Conservation (phyloP, 371 early-diverging fungal genomes). For the Sporodiniella umbellata region DNA sequence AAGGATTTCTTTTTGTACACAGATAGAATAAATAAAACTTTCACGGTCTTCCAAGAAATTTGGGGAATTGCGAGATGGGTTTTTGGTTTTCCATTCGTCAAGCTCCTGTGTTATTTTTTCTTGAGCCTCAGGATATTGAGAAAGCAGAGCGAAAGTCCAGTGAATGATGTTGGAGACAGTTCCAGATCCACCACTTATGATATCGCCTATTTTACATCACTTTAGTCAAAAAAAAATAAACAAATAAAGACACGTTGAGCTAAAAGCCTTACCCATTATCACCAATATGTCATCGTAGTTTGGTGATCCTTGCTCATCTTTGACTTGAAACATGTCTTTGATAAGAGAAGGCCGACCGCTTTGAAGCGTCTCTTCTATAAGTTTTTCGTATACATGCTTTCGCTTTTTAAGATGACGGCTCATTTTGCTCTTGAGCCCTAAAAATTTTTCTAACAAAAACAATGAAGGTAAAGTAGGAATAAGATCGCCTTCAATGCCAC, state of each 20-base stretch:
- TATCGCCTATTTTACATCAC: slow-evolving; percentile 6
- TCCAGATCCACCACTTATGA: slow-evolving; percentile 22
- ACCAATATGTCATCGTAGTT: slow-evolving; percentile 22
- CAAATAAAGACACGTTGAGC: too few relatives aligned
- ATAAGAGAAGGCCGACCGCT: slow-evolving; percentile 13
- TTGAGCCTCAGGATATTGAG: slow-evolving; percentile 23
- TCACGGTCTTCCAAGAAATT: slow-evolving; percentile 19
- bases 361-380: slow-evolving; percentile 1
- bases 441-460: background rate
- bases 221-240: too few relatives aligned
- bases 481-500: slow-evolving; percentile 6
- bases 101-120: slow-evolving; percentile 9
- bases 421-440: slow-evolving; percentile 1
- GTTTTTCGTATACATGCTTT: background rate
- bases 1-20: slow-evolving; percentile 23
- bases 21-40: slow-evolving; percentile 11
- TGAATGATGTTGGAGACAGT: slow-evolving; percentile 12
- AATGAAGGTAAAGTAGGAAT: slow-evolving; percentile 17
- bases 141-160: slow-evolving; percentile 17
- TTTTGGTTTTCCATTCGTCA: slow-evolving; percentile 7
- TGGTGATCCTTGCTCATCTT: slow-evolving; percentile 15
- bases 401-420: background rate
- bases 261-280: slow-evolving; percentile 21
- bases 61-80: slow-evolving; percentile 11
- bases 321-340: slow-evolving; percentile 12